Evolutionary conservation across 2,329 filamentous ascomycete species (phyloP).

Genomic region (Didymella exigua): DNA sequence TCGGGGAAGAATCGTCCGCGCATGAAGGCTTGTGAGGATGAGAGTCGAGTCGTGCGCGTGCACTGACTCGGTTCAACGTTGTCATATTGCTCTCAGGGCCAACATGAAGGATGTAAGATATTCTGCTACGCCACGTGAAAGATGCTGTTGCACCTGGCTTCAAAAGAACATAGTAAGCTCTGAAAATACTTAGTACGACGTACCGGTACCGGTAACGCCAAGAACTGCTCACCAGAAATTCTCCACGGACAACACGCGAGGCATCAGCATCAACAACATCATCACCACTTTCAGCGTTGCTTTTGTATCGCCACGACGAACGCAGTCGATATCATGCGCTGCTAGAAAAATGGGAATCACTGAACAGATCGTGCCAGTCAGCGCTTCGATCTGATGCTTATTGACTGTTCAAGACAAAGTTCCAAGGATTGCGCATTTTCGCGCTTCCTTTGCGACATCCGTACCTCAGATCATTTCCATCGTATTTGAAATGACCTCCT

Average conservation of each 20-base stretch:
- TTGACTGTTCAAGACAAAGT: background rate
- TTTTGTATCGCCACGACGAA: background rate
- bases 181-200: no score
- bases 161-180: no score
- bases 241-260: background rate
- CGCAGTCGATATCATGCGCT: no score
- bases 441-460: constrained; percentile 15
- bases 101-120: no score
- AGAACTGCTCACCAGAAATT: background rate
- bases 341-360: background rate
- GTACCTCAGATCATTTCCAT: background rate
- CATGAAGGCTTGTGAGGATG: no score
- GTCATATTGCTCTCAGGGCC: no score
- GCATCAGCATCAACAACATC: background rate
- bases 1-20: no score
- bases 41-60: no score
- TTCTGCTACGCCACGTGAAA: no score
- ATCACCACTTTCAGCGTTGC: background rate
- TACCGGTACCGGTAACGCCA: no score
- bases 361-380: background rate
- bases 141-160: no score
- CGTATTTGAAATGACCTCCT: background rate
- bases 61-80: no score
- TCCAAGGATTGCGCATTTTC: constrained; percentile 15
- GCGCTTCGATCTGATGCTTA: background rate